phyloP scores from a whole-genome alignment of 140 eudicot species.

The Eryngium alpinum region DNA sequence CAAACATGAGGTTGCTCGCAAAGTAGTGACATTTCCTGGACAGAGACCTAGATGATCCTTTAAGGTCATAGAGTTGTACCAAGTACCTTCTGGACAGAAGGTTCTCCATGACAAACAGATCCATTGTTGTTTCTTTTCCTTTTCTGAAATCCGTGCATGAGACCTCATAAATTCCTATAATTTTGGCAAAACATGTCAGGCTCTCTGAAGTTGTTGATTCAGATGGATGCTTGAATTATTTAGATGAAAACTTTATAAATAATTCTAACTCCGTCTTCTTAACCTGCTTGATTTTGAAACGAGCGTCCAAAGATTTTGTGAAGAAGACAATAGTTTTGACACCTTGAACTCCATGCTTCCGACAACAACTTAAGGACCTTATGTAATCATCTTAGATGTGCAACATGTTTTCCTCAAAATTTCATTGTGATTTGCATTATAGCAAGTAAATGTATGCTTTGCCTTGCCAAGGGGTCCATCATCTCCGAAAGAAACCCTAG shows the following conservation, averaged over 20 bases:
- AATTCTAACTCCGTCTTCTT: slow-evolving; percentile 98
- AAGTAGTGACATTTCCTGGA: too few species aligned
- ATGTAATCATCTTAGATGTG: slow-evolving; percentile 81
- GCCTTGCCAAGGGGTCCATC: slow-evolving; percentile 75
- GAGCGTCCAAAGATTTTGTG: slow-evolving; percentile 90
- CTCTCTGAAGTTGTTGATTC: too few species aligned
- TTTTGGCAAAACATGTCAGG: slow-evolving; percentile 92
- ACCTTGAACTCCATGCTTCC: slow-evolving; percentile 99
- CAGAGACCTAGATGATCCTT: slow-evolving; percentile 92
- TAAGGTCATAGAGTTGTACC: slow-evolving; percentile 87
- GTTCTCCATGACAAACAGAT: slow-evolving; percentile 93
- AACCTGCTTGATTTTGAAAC: slow-evolving; percentile 94
- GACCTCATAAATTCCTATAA: slow-evolving; percentile 96
- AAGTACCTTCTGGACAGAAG: slow-evolving; percentile 77
- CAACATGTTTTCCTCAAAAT: slow-evolving; percentile 85
- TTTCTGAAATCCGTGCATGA: slow-evolving; percentile 72
- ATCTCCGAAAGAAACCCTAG: slow-evolving; percentile 59
- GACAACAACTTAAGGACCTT: slow-evolving; percentile 84
- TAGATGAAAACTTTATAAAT: slow-evolving; percentile 81
- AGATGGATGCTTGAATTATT: slow-evolving; percentile 73
- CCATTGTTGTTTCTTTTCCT: slow-evolving; percentile 91
- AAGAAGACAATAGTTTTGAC: slow-evolving; percentile 94
- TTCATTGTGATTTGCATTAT: slow-evolving; percentile 73
- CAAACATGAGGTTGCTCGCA: too few species aligned
- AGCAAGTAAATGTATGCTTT: slow-evolving; percentile 73